A percentile compares a stretch with the other conserved stretches of the same genome.
Conservation (phyloP, 768 basidiomycete species). For the Russula sp. region DNA sequence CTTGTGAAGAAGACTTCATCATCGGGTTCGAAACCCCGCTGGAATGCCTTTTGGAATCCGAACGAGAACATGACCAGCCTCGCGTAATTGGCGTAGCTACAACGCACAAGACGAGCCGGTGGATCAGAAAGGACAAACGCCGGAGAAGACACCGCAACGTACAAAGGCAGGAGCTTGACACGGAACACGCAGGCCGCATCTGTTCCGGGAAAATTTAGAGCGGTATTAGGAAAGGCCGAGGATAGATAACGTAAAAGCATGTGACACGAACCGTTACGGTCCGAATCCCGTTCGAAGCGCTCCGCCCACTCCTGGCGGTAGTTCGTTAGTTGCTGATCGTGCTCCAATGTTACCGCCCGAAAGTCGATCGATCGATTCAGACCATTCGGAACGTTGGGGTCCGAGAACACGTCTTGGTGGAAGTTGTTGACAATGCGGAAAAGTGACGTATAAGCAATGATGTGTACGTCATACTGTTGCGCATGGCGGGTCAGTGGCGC, state of each 20-base stretch:
- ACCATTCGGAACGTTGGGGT: slow-evolving; percentile 23
- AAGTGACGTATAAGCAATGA: slow-evolving; percentile 26
- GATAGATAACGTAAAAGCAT: not conserved
- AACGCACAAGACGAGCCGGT: not conserved
- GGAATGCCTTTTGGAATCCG: slow-evolving; percentile 42
- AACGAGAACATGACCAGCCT: slow-evolving; percentile 44
- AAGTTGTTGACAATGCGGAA: slow-evolving; percentile 29
- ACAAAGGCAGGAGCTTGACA: slow-evolving; percentile 40
- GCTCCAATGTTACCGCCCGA: slow-evolving; percentile 24
- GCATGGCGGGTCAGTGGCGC: not conserved
- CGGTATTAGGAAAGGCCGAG: not conserved
- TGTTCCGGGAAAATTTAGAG: not conserved
- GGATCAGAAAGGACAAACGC: not conserved
- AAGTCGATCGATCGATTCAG: slow-evolving; percentile 29
- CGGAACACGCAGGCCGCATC: slow-evolving; percentile 29
- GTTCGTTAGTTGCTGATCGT: slow-evolving; percentile 18
- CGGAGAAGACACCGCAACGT: slow-evolving; percentile 31
- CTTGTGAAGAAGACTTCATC: slow-evolving; percentile 35
- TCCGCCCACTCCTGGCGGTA: slow-evolving; percentile 29
- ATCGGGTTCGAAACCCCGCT: slow-evolving; percentile 29
- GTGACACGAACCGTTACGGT: slow-evolving; percentile 21
- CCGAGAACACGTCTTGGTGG: slow-evolving; percentile 28
- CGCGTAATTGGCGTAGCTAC: slow-evolving; percentile 33
- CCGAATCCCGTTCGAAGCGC: slow-evolving; percentile 26
- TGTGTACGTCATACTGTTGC: slow-evolving; percentile 27